A percentile compares a stretch with the other conserved stretches of the same genome.
Conservation (phyloP, 768 basidiomycete species). For the Tricholoma furcatifolium region DNA sequence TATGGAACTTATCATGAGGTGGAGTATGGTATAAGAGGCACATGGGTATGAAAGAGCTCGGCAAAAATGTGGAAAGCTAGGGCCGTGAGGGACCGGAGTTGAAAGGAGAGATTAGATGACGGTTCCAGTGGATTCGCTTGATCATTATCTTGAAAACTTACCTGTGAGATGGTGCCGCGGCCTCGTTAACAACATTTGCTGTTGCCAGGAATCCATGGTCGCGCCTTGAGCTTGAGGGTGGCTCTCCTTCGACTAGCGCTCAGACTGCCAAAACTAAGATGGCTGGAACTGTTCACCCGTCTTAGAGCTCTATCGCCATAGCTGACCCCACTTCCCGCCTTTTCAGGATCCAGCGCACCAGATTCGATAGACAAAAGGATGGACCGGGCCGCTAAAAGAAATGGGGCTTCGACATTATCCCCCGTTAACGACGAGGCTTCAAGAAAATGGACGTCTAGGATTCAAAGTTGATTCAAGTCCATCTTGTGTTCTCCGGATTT, state of each 20-base stretch:
- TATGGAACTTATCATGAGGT: slow-evolving; percentile 12
- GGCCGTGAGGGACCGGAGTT: slow-evolving; percentile 4
- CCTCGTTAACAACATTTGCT: slow-evolving; percentile 60
- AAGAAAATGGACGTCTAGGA: slow-evolving; percentile 84
- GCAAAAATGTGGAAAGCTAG: slow-evolving; percentile 5
- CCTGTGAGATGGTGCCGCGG: not conserved
- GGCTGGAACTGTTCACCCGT: slow-evolving; percentile 88
- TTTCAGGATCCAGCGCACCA: slow-evolving; percentile 88
- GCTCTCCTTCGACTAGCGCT: slow-evolving; percentile 64
- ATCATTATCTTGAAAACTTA: not conserved
- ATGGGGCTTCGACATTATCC: slow-evolving; percentile 93
- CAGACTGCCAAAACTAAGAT: slow-evolving; percentile 81
- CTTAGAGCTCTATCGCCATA: slow-evolving; percentile 94
- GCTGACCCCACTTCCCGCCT: slow-evolving; percentile 91
- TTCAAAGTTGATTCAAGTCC: slow-evolving; percentile 10
- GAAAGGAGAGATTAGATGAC: not conserved
- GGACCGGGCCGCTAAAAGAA: slow-evolving; percentile 81
- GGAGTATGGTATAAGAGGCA: slow-evolving; percentile 37
- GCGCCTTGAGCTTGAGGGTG: slow-evolving; percentile 59
- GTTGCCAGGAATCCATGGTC: slow-evolving; percentile 58
- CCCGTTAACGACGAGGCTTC: slow-evolving; percentile 92
- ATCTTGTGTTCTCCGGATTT: not conserved
- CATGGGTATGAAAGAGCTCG: slow-evolving; percentile 32
- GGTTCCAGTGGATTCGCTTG: not conserved
- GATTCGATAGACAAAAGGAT: slow-evolving; percentile 91